Percentiles rank a stretch among this genome's conserved stretches.
Conservation (phyloP, 2,329 filamentous ascomycete species). For the Metarhizium robertsii region DNA sequence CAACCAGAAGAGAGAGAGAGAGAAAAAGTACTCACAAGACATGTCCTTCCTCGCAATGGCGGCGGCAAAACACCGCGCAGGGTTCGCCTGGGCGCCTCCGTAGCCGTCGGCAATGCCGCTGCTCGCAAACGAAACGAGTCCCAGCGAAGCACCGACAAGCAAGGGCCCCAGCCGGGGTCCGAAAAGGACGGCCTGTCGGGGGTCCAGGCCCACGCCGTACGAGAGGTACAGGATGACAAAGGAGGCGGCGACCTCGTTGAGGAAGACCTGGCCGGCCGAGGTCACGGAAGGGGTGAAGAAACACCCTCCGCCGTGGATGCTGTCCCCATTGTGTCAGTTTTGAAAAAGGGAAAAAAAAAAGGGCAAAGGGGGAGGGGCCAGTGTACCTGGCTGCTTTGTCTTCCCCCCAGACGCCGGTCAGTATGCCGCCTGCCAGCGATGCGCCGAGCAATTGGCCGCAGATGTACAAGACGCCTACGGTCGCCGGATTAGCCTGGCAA, state of each 20-base stretch:
- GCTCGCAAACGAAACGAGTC: slow-evolving; percentile 25
- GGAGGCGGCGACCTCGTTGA: slow-evolving; percentile 36
- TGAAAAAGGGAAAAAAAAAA: no score
- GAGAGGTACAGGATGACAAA: slow-evolving; percentile 27
- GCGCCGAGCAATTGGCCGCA: slow-evolving; percentile 34
- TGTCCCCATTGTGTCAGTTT: background rate
- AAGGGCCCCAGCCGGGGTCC: slow-evolving; percentile 39
- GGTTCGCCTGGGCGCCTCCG: slow-evolving; percentile 33
- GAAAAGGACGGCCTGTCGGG: slow-evolving; percentile 37
- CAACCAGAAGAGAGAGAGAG: no score
- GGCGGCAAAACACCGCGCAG: slow-evolving; percentile 33
- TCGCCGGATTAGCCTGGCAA: no score
- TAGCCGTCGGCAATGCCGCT: slow-evolving; percentile 30
- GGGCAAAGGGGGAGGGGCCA: no score
- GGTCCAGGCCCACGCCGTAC: slow-evolving; percentile 44
- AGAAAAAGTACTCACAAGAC: slow-evolving; percentile 9
- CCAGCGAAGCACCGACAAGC: slow-evolving; percentile 33
- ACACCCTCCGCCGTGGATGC: slow-evolving; percentile 26
- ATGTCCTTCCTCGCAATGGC: slow-evolving; percentile 25
- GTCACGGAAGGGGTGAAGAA: slow-evolving; percentile 25
- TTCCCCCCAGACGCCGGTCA: slow-evolving; percentile 25
- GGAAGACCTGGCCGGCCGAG: slow-evolving; percentile 29
- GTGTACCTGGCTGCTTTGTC: slow-evolving; percentile 18
- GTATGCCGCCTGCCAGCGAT: slow-evolving; percentile 31
- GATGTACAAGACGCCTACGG: slow-evolving; percentile 32